Conservation (phyloP, 2,329 filamentous ascomycete genomes). For the Tothia fuscella region DNA sequence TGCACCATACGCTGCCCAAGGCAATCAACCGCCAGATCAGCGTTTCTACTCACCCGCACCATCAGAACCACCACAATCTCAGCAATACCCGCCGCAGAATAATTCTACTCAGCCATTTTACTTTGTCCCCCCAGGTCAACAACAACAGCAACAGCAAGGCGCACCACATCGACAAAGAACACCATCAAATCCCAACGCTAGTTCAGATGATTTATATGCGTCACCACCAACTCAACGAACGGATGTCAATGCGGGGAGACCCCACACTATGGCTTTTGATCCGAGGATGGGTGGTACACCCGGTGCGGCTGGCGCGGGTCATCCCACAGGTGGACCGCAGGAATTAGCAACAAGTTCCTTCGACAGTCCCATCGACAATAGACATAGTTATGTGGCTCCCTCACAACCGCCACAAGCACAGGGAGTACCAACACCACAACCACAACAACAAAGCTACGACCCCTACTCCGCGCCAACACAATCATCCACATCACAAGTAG, state of each 20-base stretch:
- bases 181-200: conserved; percentile 21
- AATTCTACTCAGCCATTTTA: conserved; percentile 26
- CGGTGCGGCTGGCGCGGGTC: conserved; percentile 11
- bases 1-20: conserved; percentile 20
- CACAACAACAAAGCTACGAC: neutral
- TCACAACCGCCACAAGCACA: conserved; percentile 19
- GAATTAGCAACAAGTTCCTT: conserved; percentile 35
- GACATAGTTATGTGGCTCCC: conserved; percentile 25
- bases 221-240: conserved; percentile 1
- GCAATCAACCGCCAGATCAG: conserved; percentile 23
- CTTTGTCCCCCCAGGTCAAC: conserved; percentile 22
- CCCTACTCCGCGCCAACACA: neutral
- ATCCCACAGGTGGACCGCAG: conserved; percentile 29
- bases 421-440: neutral
- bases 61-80: conserved; percentile 16
- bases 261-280: conserved; percentile 22
- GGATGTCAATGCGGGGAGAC: conserved; percentile 13
- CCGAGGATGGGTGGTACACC: conserved; percentile 13
- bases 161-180: conserved; percentile 20
- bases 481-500: conserved; percentile 1
- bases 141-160: conserved; percentile 14
- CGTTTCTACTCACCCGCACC: conserved; percentile 26
- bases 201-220: conserved; percentile 9
- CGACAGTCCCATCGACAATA: conserved; percentile 34
- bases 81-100: conserved; percentile 18